These are phyloP conservation scores for Pichia scutulata DNA, from an alignment of 805 yeast species.

Conservation along the genomic window DNA sequence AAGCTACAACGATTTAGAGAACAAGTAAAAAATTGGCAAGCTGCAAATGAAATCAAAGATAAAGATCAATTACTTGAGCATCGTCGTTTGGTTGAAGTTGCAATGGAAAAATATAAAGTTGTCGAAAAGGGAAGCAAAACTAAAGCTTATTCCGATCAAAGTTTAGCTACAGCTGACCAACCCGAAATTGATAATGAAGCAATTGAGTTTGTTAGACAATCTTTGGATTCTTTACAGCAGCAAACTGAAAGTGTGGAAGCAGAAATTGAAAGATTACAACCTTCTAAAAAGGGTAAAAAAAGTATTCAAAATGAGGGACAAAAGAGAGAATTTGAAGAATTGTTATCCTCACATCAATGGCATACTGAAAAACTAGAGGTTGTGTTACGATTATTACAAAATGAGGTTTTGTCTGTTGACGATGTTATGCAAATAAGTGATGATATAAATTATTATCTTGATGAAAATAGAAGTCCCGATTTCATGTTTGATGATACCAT, in stretches of 20 bases:
- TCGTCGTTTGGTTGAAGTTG: constrained; percentile 32
- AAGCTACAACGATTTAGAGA: constrained; percentile 52
- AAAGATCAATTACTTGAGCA: constrained; percentile 40
- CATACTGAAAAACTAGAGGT: constrained; percentile 76
- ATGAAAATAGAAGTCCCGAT: constrained; percentile 88
- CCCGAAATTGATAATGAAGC: constrained; percentile 76
- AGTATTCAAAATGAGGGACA: constrained; percentile 37
- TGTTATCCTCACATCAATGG: constrained; percentile 66
- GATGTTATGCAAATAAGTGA: constrained; percentile 71
- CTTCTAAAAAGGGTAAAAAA: constrained; percentile 44
- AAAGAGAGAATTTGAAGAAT: constrained; percentile 53
- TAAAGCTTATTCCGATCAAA: constrained; percentile 52
- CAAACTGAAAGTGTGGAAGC: constrained; percentile 76
- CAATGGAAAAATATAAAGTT: constrained; percentile 56
- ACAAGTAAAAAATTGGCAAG: constrained; percentile 52
- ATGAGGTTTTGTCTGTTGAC: constrained; percentile 70
- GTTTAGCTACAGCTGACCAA: constrained; percentile 38
- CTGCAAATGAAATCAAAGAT: constrained; percentile 45
- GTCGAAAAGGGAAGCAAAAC: constrained; percentile 50
- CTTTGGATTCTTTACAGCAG: constrained; percentile 70
- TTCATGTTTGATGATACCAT: constrained; percentile 91
- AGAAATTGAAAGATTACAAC: constrained; percentile 47
- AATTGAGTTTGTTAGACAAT: constrained; percentile 55
- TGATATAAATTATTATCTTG: constrained; percentile 88
- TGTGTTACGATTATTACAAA: constrained; percentile 67